A percentile compares a stretch with the other conserved stretches of the same genome.
Evolutionary conservation across 1,139 yeast genomes (phyloP).

Genomic region (Dujonia santamariae): DNA sequence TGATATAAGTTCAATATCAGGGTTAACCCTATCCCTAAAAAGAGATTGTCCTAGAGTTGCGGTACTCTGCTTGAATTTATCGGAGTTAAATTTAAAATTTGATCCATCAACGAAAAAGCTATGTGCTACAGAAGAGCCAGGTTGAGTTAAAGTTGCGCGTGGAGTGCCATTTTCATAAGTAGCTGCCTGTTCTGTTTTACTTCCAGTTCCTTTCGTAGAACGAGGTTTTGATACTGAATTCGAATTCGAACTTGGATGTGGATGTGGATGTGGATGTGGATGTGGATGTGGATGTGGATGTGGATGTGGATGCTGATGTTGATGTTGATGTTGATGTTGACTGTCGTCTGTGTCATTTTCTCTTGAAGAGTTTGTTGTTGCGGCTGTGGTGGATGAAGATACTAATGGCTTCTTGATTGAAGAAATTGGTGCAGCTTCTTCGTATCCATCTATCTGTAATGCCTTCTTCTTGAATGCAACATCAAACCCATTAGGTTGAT

Average conservation of each 20-base stretch:
- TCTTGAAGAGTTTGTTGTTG: neutral
- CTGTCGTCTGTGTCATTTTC: neutral
- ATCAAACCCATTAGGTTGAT: conserved; percentile 9
- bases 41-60: conserved; percentile 13
- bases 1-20: conserved; percentile 20
- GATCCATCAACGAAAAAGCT: too few relatives aligned
- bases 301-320: neutral
- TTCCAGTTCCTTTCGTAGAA: too few relatives aligned
- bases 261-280: neutral
- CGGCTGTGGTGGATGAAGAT: too few relatives aligned
- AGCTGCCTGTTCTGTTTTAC: too few relatives aligned
- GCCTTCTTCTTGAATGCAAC: conserved; percentile 18
- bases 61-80: too few relatives aligned
- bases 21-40: conserved; percentile 20
- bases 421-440: conserved; percentile 6
- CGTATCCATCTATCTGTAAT: conserved; percentile 20
- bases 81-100: too few relatives aligned
- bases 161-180: too few relatives aligned
- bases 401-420: too few relatives aligned
- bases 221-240: too few relatives aligned
- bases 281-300: neutral
- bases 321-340: neutral
- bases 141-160: too few relatives aligned
- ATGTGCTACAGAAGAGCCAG: too few relatives aligned
- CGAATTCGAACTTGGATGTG: too few relatives aligned